phyloP scores from a whole-genome alignment of 345 rosid genomes.

The Eucalyptus rudis region DNA sequence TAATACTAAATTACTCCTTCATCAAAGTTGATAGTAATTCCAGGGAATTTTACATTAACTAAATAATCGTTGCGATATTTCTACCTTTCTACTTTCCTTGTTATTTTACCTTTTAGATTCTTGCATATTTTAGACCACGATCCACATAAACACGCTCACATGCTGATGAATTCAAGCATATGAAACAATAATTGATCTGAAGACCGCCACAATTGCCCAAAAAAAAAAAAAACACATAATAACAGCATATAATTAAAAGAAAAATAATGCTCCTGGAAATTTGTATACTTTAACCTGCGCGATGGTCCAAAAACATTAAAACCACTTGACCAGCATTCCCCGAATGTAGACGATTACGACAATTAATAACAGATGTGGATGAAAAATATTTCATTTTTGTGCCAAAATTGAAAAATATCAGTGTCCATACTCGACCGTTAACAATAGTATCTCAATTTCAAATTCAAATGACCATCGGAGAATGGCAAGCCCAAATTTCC shows the following conservation, averaged over 20 bases:
- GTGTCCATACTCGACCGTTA: not conserved
- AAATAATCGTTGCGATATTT: accelerated
- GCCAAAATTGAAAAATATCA: not conserved
- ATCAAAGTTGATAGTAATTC: not conserved
- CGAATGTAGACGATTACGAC: too few species aligned
- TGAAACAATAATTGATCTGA: not conserved
- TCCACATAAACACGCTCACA: not conserved
- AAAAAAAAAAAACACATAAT: not conserved
- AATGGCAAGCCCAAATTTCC: not conserved
- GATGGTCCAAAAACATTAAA: not conserved
- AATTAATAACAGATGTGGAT: not conserved
- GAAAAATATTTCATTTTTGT: not conserved
- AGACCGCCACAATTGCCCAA: not conserved
- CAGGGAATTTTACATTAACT: not conserved
- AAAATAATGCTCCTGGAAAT: too few species aligned
- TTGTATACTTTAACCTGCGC: not conserved
- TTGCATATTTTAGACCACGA: not conserved
- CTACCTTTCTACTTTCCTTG: not conserved
- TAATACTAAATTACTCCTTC: not conserved
- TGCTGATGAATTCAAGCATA: not conserved
- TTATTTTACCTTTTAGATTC: too few species aligned
- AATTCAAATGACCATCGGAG: not conserved
- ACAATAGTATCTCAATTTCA: not conserved
- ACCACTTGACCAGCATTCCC: not conserved
- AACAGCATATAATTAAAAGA: not conserved